Conservation (phyloP, 2,329 filamentous ascomycete genomes). For the Myriosclerotinia duriaeana region DNA sequence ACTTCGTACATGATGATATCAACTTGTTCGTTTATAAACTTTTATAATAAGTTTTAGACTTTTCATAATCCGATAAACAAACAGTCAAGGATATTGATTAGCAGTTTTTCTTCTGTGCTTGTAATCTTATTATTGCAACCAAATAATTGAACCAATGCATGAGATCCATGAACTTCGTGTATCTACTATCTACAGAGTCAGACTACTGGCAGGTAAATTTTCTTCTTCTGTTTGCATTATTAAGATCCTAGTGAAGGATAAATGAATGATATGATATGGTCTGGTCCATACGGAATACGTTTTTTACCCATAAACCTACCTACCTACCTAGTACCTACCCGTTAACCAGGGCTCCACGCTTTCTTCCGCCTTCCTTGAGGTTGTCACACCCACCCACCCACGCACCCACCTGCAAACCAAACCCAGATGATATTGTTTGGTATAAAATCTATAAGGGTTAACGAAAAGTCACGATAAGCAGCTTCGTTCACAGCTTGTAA, state of each 20-base stretch:
- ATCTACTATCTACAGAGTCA: too few relatives aligned
- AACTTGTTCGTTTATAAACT: background rate
- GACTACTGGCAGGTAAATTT: too few relatives aligned
- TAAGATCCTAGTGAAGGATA: too few relatives aligned
- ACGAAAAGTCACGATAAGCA: slow-evolving; percentile 16
- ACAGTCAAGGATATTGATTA: slow-evolving; percentile 13
- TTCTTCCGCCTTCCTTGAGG: background rate
- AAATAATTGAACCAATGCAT: too few relatives aligned
- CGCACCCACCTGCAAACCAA: too few relatives aligned
- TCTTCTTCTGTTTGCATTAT: background rate
- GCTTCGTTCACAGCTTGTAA: slow-evolving; percentile 2
- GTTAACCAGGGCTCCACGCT: too few relatives aligned
- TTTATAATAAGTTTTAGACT: background rate
- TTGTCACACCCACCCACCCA: background rate
- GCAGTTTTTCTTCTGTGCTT: background rate
- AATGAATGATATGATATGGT: background rate
- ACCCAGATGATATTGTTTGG: too few relatives aligned
- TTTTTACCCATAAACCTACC: too few relatives aligned
- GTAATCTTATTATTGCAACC: slow-evolving; percentile 14
- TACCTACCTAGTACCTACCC: too few relatives aligned
- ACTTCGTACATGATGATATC: too few relatives aligned
- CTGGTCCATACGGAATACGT: too few relatives aligned
- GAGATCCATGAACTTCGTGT: background rate
- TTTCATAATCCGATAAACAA: background rate
- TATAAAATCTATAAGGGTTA: background rate